Evolutionary conservation across 129 eudicot genomes (phyloP), one percentile per base, ranked within the genome.

Genomic region (Arctium lappa): DNA sequence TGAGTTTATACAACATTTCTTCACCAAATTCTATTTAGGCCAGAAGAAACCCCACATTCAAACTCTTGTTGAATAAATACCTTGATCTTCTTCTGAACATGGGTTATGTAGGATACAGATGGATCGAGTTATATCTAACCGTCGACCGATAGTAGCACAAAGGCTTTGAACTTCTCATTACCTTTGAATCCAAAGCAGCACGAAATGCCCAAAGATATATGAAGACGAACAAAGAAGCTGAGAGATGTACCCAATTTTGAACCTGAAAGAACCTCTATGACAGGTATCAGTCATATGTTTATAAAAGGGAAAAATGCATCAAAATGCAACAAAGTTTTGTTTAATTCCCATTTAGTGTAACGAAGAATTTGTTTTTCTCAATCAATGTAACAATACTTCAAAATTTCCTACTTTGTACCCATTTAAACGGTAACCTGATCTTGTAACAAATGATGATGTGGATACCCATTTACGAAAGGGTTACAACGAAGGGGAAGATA

Each of bases 1-100:
- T n/a, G 71, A 40, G 70, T 60, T 83, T 71, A 70, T 78, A 78
- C 83, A 78, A 60, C 75, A 73, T 27, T 22, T 36, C 73, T 84
- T 83, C 50, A 71, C 50, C 86, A 76, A 53, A 70, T 37, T 34
- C 22, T 48, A 13, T 8, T 1, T 56, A 60, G 79, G 62, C 60
- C 32, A 62, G 75, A 29, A 37, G 10, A 73, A 8, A 73, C 65
- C 60, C 46, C 6, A 40, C 27, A 73, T 73, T 32, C 62, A 77
- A 69, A 76, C 77, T 83, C 69, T 8, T 72, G 12, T 11, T 73
- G 65, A 79, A 44, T 30, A 16, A n/a, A 16, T 72, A 42, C 77
- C 63, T 72, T 8, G 46, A 72, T 42, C 79, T 39, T 27, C 50
- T 50, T 53, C 13, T 72, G 50, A 72, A 38, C 79, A 78, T 11